These are phyloP conservation scores for Solanum clarkiae DNA, from an alignment of 257 asterid genomes.

Conservation along the genomic window DNA sequence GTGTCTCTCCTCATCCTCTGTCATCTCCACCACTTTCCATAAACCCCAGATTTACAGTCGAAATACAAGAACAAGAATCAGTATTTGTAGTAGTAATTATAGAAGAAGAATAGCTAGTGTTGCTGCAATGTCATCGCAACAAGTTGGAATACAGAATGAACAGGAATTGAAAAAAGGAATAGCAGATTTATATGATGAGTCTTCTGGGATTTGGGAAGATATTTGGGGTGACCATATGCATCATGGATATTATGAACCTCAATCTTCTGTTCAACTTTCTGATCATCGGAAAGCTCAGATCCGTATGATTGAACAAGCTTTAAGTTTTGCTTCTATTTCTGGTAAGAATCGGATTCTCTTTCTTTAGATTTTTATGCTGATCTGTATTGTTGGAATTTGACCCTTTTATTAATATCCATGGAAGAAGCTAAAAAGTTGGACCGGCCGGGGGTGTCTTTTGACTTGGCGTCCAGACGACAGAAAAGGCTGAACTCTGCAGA, in stretches of 20 bases:
- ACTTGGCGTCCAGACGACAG: not conserved
- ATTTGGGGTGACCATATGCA: constrained; percentile 99
- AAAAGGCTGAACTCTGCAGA: not conserved
- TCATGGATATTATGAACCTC: constrained; percentile 75
- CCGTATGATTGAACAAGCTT: constrained; percentile 91
- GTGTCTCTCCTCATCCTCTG: not conserved
- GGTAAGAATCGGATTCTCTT: constrained; percentile 19
- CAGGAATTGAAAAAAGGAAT: constrained; percentile 57
- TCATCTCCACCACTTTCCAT: not conserved
- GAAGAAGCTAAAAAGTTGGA: not conserved
- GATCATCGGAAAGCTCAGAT: constrained; percentile 87
- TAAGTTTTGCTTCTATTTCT: constrained; percentile 55
- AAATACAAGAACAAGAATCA: not conserved
- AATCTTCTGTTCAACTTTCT: constrained; percentile 37
- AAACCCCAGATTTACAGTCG: not conserved
- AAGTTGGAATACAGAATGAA: not conserved
- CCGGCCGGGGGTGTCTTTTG: not conserved
- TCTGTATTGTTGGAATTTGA: not conserved
- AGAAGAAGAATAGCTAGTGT: not conserved
- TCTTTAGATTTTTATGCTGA: not conserved
- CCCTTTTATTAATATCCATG: not conserved
- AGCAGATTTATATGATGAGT: constrained; percentile 91
- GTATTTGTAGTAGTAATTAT: not conserved
- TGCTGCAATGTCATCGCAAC: not conserved
- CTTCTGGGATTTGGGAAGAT: constrained; percentile 83